Conservation (phyloP, 2,329 filamentous ascomycete genomes). For the Colletotrichum lini region DNA sequence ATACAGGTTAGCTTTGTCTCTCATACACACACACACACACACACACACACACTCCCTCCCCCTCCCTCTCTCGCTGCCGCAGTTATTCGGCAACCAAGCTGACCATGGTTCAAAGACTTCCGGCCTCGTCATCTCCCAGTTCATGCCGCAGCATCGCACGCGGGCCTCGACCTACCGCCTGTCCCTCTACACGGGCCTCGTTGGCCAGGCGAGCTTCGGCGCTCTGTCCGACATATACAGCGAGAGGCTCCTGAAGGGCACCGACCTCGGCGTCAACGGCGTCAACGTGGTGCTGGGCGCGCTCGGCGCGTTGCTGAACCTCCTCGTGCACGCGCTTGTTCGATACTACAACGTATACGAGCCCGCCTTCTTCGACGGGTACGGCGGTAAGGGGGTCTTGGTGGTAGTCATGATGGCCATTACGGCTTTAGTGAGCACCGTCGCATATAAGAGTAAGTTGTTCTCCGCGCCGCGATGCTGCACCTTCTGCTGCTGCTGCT, state of each 20-base stretch:
- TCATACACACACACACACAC: too few relatives aligned
- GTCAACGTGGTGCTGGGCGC: slow-evolving; percentile 50
- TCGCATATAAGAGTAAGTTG: slow-evolving; percentile 49
- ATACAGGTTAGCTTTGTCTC: slow-evolving; percentile 45
- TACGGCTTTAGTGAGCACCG: slow-evolving; percentile 49
- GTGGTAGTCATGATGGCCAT: slow-evolving; percentile 50
- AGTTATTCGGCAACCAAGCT: neutral
- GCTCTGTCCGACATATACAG: slow-evolving; percentile 51
- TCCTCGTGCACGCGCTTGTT: slow-evolving; percentile 47
- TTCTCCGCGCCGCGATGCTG: neutral
- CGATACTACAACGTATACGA: slow-evolving; percentile 46
- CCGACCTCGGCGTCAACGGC: slow-evolving; percentile 49
- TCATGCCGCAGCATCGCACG: slow-evolving; percentile 45
- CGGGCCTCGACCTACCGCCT: slow-evolving; percentile 46
- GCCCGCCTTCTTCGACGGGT: slow-evolving; percentile 45
- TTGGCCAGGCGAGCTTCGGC: slow-evolving; percentile 49
- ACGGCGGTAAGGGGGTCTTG: slow-evolving; percentile 46
- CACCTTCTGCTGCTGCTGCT: slow-evolving; percentile 4
- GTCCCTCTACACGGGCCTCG: slow-evolving; percentile 48
- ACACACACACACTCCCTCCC: too few relatives aligned
- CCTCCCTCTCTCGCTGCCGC: too few relatives aligned
- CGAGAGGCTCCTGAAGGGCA: slow-evolving; percentile 49
- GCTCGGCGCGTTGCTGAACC: slow-evolving; percentile 48
- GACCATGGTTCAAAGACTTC: slow-evolving; percentile 41
- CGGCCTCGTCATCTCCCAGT: slow-evolving; percentile 50